Evolutionary conservation across 352 stramenopile genomes (phyloP), one percentile per base, ranked within the genome.

Genomic region (Phytophthora niederhauseri): DNA sequence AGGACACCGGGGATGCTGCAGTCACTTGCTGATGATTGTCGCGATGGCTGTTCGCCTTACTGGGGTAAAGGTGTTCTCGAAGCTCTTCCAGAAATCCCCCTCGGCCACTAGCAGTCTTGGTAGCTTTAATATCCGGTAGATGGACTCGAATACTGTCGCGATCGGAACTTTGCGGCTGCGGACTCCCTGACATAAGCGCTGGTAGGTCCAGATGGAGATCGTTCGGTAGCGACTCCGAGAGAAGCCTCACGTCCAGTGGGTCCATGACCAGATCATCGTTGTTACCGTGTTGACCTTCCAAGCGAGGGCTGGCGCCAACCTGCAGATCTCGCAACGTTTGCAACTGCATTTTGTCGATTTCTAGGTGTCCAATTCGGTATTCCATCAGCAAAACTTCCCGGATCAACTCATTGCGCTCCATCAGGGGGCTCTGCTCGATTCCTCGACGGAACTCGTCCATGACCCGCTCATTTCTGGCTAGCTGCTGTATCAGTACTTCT

Each of bases 281-380:
- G 64, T 79, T 72, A 9, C 59, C 66, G 1, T 81, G 26, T 56
- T 78, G 49, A 20, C 70, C 41, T 12, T 67, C 53, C 20, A 70
- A 43, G 5, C 50, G 36, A 15, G 14, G 15, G 3, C 17, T 36
- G 28, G 43, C 15, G 6, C 43, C 38, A 15, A 65, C 43, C 28
- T 78, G 61, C 12, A 78, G 7, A 19, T 75, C 62, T 24, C n/a
- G 72, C 53, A 70, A 48, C n/a, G 62, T 75, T 68, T 96, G 75
- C 17, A 97, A 77, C 66, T 97, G 82, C 82, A 96, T 93, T 54
- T 98, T 98, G 57, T 98, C 91, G 20, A 96, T 77, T 67, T 98
- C 90, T 12, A 98, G 76, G 46, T 97, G 82, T 6, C 92, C 93
- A 50, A 97, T 89, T 43, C 91, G 91, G 61, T 97, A 94, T 43